Conservation (phyloP, 2,329 filamentous ascomycete species). For the Penicillium sp. region DNA sequence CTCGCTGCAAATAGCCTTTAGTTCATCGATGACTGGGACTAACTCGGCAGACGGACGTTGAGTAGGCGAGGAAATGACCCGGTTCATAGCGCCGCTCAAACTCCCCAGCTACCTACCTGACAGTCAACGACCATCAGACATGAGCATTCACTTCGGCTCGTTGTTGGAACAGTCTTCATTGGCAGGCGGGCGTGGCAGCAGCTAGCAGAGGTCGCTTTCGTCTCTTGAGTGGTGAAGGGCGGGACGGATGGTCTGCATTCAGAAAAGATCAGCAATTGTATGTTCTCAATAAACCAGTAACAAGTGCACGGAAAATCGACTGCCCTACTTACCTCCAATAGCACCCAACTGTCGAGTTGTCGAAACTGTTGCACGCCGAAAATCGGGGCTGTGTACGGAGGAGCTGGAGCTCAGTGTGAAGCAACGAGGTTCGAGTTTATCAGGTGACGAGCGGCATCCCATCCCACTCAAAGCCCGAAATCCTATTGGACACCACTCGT, state of each 20-base stretch:
- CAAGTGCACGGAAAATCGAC: neutral
- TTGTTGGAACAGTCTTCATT: slow-evolving; percentile 41
- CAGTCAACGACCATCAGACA: slow-evolving; percentile 40
- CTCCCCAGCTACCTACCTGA: slow-evolving; percentile 38
- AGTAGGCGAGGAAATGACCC: slow-evolving; percentile 37
- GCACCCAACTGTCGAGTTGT: neutral
- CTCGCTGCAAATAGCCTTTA: slow-evolving; percentile 39
- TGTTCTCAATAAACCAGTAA: neutral
- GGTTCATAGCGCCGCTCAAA: slow-evolving; percentile 38
- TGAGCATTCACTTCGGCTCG: slow-evolving; percentile 36
- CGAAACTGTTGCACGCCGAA: neutral
- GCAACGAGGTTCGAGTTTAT: slow-evolving; percentile 17
- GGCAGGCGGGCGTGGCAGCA: slow-evolving; percentile 32
- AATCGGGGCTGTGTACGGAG: slow-evolving; percentile 18
- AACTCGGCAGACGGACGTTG: slow-evolving; percentile 45
- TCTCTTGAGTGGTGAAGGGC: slow-evolving; percentile 20
- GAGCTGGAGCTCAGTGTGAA: slow-evolving; percentile 10
- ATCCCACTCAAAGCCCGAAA: slow-evolving; percentile 3
- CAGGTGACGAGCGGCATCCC: slow-evolving; percentile 24
- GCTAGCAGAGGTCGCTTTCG: slow-evolving; percentile 24
- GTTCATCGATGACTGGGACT: slow-evolving; percentile 42
- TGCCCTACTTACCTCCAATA: neutral
- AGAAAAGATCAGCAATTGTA: slow-evolving; percentile 28
- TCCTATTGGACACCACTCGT: slow-evolving; percentile 15
- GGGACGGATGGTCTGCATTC: slow-evolving; percentile 21